Evolutionary conservation across 192 early-diverging fungal species (phyloP), one percentile per base, ranked within the genome.

Genomic region (Bifiguratus adelaidae): DNA sequence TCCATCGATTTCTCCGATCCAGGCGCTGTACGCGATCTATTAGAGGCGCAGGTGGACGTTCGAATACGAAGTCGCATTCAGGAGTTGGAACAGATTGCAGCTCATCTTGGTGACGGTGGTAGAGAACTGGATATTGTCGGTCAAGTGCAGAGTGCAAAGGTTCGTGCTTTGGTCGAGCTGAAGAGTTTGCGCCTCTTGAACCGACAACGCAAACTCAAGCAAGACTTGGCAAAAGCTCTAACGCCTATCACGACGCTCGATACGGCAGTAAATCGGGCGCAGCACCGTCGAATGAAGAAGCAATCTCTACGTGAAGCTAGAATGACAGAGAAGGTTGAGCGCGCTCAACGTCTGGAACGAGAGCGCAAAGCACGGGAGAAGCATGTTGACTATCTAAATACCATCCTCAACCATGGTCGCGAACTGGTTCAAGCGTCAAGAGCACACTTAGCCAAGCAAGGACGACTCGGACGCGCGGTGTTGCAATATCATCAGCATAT

Each of bases 251-350:
- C 89, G 12, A 81, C 81, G 54, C 65, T 94, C 25, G 76, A 80
- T 2, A 87, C 88, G 20, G 80, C 85, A 2, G 65, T 80, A 15
- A 85, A 98, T 61, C 76, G 92, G 42, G 62, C 75, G 1, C 67
- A 73, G 4, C 89, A 82, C 52, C 78, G 85, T 20, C 66, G 83
- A 34, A 76, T 86, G 58, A 86, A 86, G 76, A 88, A 81, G 53
- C 82, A 77, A 49, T 83, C 87, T 3, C 48, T 86, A 43, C 76
- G 86, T 4, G 90, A 95, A 50, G 86, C 88, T 11, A 70, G 85
- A 5, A 75, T 83, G 48, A 91, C 92, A 1, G 95, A 95, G 52
- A 85, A 80, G 54, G 69, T 91, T 27, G 95, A 98, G 43, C 71
- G 83, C n/a, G 82, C 86, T 50, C 84, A 89, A 52, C 70, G 91